A percentile compares a stretch with the other conserved stretches of the same genome.
Evolutionary conservation across 768 basidiomycete genomes (phyloP).

Genomic region (Boletus rufocinnamomeus): DNA sequence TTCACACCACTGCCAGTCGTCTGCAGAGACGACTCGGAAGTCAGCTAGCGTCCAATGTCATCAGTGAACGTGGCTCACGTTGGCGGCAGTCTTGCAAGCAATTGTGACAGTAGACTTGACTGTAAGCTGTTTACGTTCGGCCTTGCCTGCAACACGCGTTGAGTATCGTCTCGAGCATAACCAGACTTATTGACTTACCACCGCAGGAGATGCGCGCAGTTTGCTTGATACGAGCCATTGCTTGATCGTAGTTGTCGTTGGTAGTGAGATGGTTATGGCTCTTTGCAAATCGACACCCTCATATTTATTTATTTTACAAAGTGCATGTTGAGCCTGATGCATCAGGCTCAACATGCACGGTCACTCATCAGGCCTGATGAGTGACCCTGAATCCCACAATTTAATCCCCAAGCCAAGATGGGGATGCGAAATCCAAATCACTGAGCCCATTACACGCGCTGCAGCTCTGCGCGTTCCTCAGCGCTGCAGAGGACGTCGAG

Average conservation of each 20-base stretch:
- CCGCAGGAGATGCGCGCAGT: conserved; percentile 77
- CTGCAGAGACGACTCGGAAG: conserved; percentile 31
- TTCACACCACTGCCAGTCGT: conserved; percentile 88
- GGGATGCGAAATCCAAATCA: conserved; percentile 14
- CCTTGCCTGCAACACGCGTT: conserved; percentile 47
- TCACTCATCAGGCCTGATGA: too few species aligned
- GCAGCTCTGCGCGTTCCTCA: conserved; percentile 63
- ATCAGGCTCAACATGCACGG: too few species aligned
- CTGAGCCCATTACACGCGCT: conserved; percentile 37
- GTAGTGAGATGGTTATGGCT: not conserved
- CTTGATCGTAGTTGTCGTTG: not conserved
- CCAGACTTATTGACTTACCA: conserved; percentile 41
- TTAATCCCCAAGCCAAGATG: conserved; percentile 18
- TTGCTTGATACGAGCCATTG: conserved; percentile 77
- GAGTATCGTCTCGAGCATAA: not conserved
- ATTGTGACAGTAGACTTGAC: conserved; percentile 60
- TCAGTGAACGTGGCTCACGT: conserved; percentile 39
- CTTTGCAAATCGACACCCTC: not conserved
- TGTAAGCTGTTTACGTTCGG: conserved; percentile 72
- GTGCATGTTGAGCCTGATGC: too few species aligned
- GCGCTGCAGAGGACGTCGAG: conserved; percentile 71
- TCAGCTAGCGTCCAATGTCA: not conserved
- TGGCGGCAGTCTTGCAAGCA: conserved; percentile 52
- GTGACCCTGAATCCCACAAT: conserved; percentile 24
- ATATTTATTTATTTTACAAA: too few species aligned